Evolutionary conservation across 179 eudicot species (phyloP).

Genomic region (Sideroxylon spinosum): DNA sequence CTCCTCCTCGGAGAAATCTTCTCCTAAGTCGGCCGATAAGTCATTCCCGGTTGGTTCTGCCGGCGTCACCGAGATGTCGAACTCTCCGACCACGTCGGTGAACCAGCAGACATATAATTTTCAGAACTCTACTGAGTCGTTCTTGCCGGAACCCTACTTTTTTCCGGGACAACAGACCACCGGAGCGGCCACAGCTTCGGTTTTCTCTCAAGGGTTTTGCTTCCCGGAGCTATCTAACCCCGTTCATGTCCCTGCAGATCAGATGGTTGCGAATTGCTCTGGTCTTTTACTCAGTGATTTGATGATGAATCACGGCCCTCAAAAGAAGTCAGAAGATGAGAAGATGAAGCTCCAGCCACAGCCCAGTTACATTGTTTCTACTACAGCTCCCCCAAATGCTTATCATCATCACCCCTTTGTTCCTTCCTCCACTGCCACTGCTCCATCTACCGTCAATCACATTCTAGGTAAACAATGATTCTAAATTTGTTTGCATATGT

Average conservation of each 20-base stretch:
- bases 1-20: slow-evolving; percentile 39
- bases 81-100: slow-evolving; percentile 44
- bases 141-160: slow-evolving; percentile 30
- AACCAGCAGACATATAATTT: slow-evolving; percentile 35
- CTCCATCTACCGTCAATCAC: slow-evolving; percentile 26
- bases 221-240: slow-evolving; percentile 28
- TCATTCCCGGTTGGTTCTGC: neutral
- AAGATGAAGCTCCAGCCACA: slow-evolving; percentile 41
- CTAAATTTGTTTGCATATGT: slow-evolving; percentile 14
- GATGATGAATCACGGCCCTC: slow-evolving; percentile 35
- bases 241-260: slow-evolving; percentile 5
- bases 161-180: slow-evolving; percentile 28
- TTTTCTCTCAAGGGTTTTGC: slow-evolving; percentile 31
- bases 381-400: no score
- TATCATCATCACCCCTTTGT: no score
- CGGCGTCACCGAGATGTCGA: slow-evolving; percentile 8
- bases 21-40: slow-evolving; percentile 22
- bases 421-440: slow-evolving; percentile 11
- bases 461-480: slow-evolving; percentile 39
- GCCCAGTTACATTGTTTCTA: neutral
- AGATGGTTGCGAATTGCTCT: slow-evolving; percentile 37
- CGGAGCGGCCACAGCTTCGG: slow-evolving; percentile 4
- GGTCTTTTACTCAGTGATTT: slow-evolving; percentile 49
- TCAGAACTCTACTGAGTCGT: slow-evolving; percentile 24
- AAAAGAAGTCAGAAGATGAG: slow-evolving; percentile 37